Evolutionary conservation across 208 protist species (phyloP).

Genomic region (Leptomonas seymouri): DNA sequence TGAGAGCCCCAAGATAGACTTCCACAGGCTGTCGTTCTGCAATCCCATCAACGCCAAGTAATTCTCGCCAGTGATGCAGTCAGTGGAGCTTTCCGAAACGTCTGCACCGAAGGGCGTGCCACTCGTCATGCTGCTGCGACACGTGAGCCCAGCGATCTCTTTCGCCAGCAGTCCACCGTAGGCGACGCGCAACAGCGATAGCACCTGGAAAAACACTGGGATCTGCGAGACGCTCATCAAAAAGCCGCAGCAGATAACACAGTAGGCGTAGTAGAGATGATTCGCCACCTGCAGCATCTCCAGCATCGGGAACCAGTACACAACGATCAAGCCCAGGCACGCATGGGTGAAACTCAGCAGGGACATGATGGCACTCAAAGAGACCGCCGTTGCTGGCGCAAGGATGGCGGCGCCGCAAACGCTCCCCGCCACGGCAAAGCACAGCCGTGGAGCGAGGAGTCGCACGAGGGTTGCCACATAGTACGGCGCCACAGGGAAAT

Average conservation of each 20-base stretch:
- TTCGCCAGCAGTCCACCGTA: constrained; percentile 46
- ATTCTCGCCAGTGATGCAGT: constrained; percentile 13
- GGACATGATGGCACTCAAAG: constrained; percentile 36
- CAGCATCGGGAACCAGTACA: constrained; percentile 43
- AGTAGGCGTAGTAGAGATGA: constrained; percentile 52
- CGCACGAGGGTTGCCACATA: constrained; percentile 45
- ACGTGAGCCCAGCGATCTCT: constrained; percentile 30
- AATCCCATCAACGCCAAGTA: constrained; percentile 26
- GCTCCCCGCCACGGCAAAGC: constrained; percentile 28
- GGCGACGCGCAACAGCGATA: constrained; percentile 49
- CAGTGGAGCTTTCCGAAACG: background rate
- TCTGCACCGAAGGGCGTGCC: background rate
- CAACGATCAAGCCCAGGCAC: constrained; percentile 34
- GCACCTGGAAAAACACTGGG: constrained; percentile 33
- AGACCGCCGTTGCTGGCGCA: constrained; percentile 14
- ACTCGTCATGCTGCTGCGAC: constrained; percentile 19
- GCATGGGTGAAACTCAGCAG: constrained; percentile 47
- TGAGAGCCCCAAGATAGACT: constrained; percentile 11
- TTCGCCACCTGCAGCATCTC: constrained; percentile 29
- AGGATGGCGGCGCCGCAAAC: constrained; percentile 41
- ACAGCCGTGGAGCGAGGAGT: constrained; percentile 35
- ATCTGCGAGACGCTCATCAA: constrained; percentile 44
- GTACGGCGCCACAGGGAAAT: constrained; percentile 45
- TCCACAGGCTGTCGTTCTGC: constrained; percentile 19
- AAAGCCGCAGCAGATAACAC: constrained; percentile 53